Conservation (phyloP, 192 early-diverging fungal genomes). For the Coemansia sp. region DNA sequence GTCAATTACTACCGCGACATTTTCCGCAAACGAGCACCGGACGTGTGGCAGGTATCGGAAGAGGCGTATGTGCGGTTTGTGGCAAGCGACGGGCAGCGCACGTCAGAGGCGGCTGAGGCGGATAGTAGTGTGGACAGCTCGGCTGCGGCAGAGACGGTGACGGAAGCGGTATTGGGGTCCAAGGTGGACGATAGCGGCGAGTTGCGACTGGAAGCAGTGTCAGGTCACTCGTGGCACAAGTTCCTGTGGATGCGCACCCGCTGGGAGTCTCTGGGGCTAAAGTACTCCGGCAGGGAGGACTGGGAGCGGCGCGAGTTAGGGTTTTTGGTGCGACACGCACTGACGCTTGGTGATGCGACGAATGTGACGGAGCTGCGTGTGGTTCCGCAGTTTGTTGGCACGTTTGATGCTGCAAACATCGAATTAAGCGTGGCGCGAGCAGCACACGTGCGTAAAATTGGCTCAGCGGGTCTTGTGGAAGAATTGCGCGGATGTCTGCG, state of each 20-base stretch:
- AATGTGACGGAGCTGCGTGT: constrained; percentile 15
- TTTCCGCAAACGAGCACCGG: constrained; percentile 33
- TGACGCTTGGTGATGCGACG: constrained; percentile 27
- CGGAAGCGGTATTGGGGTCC: background rate
- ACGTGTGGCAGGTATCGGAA: constrained; percentile 31
- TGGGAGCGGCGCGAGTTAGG: constrained; percentile 35
- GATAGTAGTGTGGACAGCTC: background rate
- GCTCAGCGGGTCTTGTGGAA: constrained; percentile 15
- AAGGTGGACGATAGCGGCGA: constrained; percentile 11
- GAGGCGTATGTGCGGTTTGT: constrained; percentile 38
- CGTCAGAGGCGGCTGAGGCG: background rate
- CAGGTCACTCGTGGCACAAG: constrained; percentile 50
- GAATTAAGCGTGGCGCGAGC: constrained; percentile 28
- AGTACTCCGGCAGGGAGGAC: constrained; percentile 37
- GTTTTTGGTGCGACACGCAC: constrained; percentile 33
- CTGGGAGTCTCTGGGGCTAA: constrained; percentile 42
- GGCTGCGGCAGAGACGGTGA: constrained; percentile 1
- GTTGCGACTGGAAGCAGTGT: constrained; percentile 28
- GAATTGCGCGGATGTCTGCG: constrained; percentile 21
- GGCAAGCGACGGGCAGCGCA: constrained; percentile 12
- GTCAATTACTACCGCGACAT: constrained; percentile 52
- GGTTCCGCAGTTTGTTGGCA: constrained; percentile 28
- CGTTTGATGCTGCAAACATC: constrained; percentile 39
- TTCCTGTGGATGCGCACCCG: constrained; percentile 38
- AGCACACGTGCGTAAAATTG: constrained; percentile 13